Percentiles rank a stretch among this genome's conserved stretches.
Conservation (phyloP, 805 yeast genomes). For the Spathaspora passalidarum region DNA sequence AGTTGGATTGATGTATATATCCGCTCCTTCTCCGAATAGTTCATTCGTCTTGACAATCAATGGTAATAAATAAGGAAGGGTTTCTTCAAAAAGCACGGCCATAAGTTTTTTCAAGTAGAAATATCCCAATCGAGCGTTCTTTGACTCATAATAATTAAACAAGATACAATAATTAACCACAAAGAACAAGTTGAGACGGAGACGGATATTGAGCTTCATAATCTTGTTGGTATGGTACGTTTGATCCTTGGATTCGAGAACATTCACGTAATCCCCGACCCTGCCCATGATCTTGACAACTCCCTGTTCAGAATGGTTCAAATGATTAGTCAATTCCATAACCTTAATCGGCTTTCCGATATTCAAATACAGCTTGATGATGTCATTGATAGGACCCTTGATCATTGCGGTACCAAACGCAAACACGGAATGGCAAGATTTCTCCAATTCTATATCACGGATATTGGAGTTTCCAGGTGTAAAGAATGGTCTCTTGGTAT, state of each 20-base stretch:
- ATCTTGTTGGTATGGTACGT: slow-evolving; percentile 8
- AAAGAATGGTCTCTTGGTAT: slow-evolving; percentile 40
- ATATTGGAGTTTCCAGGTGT: slow-evolving; percentile 34
- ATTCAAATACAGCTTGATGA: slow-evolving; percentile 19
- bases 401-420: slow-evolving; percentile 33
- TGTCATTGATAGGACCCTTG: slow-evolving; percentile 22
- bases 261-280: slow-evolving; percentile 30
- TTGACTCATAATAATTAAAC: slow-evolving; percentile 36
- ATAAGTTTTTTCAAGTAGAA: slow-evolving; percentile 30
- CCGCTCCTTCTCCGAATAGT: slow-evolving; percentile 43
- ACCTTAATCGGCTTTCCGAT: slow-evolving; percentile 17
- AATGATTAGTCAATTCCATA: slow-evolving; percentile 15
- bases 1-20: slow-evolving; percentile 40
- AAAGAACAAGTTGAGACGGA: slow-evolving; percentile 24
- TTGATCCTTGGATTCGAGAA: slow-evolving; percentile 16
- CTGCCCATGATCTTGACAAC: slow-evolving; percentile 23
- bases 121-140: slow-evolving; percentile 26
- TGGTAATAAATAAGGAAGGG: slow-evolving; percentile 30
- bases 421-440: slow-evolving; percentile 26
- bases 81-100: slow-evolving; percentile 22
- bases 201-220: slow-evolving; percentile 16
- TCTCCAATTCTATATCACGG: slow-evolving; percentile 33
- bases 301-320: slow-evolving; percentile 41
- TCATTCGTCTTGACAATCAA: slow-evolving; percentile 27
- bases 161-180: slow-evolving; percentile 31